These are phyloP conservation scores for Bjerkandera adusta DNA, from an alignment of 1,284 basidiomycete species.

Conservation along the genomic window DNA sequence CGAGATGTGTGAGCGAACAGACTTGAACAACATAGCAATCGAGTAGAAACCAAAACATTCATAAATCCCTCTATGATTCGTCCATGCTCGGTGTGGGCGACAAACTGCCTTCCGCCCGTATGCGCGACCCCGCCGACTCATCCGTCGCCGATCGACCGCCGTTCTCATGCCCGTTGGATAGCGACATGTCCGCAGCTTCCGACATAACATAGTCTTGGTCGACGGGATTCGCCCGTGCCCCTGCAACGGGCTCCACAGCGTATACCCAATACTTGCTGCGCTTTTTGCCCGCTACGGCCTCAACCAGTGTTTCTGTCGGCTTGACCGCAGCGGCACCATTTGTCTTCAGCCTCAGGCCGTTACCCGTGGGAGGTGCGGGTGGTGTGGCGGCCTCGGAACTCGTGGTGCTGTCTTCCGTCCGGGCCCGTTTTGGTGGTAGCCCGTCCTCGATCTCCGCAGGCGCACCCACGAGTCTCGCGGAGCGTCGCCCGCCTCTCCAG, in stretches of 20 bases:
- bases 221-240: constrained; percentile 13
- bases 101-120: constrained; percentile 24
- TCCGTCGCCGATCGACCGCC: constrained; percentile 11
- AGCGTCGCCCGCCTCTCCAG: constrained; percentile 75
- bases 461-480: constrained; percentile 61
- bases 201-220: constrained; percentile 16
- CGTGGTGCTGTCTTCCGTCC: constrained; percentile 66
- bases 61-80: constrained; percentile 23
- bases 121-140: constrained; percentile 14
- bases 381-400: constrained; percentile 48
- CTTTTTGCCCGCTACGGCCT: constrained; percentile 71
- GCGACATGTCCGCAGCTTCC: constrained; percentile 18
- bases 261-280: constrained; percentile 82
- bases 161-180: constrained; percentile 11
- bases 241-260: constrained; percentile 63
- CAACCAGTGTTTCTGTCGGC: constrained; percentile 66
- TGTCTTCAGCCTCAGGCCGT: constrained; percentile 33
- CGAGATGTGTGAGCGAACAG: constrained; percentile 1
- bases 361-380: constrained; percentile 25
- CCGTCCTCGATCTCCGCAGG: constrained; percentile 49
- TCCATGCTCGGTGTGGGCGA: constrained; percentile 33
- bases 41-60: constrained; percentile 1
- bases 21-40: constrained; percentile 3
- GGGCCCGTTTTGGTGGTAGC: constrained; percentile 61
- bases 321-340: constrained; percentile 60